These are phyloP conservation scores for Tribonema minus DNA, from an alignment of 108 stramenopile genomes.

Conservation along the genomic window DNA sequence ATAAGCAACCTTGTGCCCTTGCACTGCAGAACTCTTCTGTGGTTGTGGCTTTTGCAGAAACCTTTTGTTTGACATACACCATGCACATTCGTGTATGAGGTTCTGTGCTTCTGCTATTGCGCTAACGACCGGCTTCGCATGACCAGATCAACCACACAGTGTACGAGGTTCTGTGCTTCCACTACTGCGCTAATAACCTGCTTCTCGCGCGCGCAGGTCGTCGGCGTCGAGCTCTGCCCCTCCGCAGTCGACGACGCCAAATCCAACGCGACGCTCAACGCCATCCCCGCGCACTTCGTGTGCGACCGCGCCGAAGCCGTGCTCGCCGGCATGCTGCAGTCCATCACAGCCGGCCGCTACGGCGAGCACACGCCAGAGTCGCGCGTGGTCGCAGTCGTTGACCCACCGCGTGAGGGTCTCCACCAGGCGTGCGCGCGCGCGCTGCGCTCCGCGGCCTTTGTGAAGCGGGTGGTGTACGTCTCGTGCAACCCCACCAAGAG, in stretches of 20 bases:
- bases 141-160: background rate
- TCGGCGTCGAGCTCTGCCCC: constrained; percentile 76
- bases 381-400: constrained; percentile 59
- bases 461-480: constrained; percentile 84
- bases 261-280: constrained; percentile 68
- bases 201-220: constrained; percentile 51
- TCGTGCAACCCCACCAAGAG: constrained; percentile 84
- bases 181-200: background rate
- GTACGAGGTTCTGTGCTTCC: background rate
- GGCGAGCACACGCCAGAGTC: background rate
- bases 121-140: background rate
- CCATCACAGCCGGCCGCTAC: background rate
- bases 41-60: background rate
- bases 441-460: constrained; percentile 62
- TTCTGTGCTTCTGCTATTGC: background rate
- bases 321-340: background rate
- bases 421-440: constrained; percentile 69
- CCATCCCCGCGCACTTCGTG: constrained; percentile 43
- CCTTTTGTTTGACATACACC: background rate
- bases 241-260: constrained; percentile 81
- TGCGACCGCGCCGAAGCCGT: constrained; percentile 16
- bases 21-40: background rate
- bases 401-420: constrained; percentile 86
- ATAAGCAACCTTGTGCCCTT: too few relatives aligned
- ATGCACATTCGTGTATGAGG: background rate